Evolutionary conservation across 2,329 filamentous ascomycete genomes (phyloP).

Genomic region (Fusarium temperatum): DNA sequence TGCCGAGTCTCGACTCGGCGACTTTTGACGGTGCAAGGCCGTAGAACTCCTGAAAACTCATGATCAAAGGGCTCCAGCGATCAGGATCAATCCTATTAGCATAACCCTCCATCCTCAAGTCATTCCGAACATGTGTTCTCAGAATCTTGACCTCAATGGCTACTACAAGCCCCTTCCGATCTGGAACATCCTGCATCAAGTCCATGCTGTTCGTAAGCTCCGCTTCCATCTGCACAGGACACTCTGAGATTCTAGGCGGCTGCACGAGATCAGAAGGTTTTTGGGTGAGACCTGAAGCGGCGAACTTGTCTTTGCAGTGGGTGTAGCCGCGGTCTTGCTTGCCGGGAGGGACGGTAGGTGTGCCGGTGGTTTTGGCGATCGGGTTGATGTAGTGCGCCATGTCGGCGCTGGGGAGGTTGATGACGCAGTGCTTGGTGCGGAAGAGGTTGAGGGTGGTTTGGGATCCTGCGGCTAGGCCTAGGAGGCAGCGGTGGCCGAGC

Average conservation of each 20-base stretch:
- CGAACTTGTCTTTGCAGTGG: neutral
- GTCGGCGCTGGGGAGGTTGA: neutral
- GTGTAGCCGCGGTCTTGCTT: neutral
- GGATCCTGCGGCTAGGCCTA: neutral
- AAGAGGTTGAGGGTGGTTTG: neutral
- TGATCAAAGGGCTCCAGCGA: neutral
- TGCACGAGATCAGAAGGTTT: rapidly evolving
- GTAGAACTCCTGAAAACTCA: neutral
- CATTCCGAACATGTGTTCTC: neutral
- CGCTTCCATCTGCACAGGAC: neutral
- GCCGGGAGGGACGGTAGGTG: neutral
- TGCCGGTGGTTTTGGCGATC: neutral
- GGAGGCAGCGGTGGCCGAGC: neutral
- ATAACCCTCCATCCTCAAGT: neutral
- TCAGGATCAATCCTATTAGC: neutral
- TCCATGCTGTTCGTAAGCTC: neutral
- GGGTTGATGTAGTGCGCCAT: neutral
- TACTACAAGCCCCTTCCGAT: rapidly evolving
- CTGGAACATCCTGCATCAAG: neutral
- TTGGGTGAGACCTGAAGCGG: neutral
- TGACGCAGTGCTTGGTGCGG: neutral
- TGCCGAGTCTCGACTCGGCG: neutral
- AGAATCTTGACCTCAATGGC: neutral
- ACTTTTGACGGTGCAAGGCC: neutral
- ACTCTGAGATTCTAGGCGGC: neutral